Evolutionary conservation across 257 asterid species (phyloP).

Genomic region (Pogostemon cablin): DNA sequence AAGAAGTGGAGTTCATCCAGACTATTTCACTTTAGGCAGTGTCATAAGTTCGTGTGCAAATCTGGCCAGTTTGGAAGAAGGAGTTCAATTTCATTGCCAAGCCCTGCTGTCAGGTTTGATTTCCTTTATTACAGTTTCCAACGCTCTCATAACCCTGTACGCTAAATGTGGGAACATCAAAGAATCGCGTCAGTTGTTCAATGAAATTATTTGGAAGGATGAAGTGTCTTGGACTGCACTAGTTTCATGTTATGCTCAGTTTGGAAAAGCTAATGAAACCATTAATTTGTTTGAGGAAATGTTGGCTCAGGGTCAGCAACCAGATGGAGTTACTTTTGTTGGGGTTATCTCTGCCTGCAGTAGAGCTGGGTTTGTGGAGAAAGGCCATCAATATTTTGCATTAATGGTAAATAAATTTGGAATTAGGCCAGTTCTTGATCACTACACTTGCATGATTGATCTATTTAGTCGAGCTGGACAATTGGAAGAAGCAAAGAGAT

Average conservation of each 20-base stretch:
- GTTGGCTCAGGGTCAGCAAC: slow-evolving; percentile 63
- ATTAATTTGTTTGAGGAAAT: slow-evolving; percentile 70
- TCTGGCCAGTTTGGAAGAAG: slow-evolving; percentile 94
- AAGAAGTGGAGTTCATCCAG: slow-evolving; percentile 61
- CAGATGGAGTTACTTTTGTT: slow-evolving; percentile 78
- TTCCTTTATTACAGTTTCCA: slow-evolving; percentile 70
- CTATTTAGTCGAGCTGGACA: slow-evolving; percentile 76
- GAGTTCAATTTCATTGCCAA: slow-evolving; percentile 79
- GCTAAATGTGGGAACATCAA: slow-evolving; percentile 84
- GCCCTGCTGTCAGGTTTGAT: slow-evolving; percentile 73
- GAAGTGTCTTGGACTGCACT: slow-evolving; percentile 92
- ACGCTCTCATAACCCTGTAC: slow-evolving; percentile 79
- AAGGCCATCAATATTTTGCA: slow-evolving; percentile 65
- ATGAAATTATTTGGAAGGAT: slow-evolving; percentile 64
- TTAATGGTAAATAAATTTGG: slow-evolving; percentile 60
- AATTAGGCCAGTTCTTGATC: slow-evolving; percentile 60
- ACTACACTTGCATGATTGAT: slow-evolving; percentile 74
- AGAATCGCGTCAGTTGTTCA: slow-evolving; percentile 62
- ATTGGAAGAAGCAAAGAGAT: slow-evolving; percentile 71
- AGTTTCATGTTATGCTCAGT: slow-evolving; percentile 83
- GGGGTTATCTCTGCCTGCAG: slow-evolving; percentile 91
- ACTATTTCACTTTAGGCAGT: slow-evolving; percentile 81
- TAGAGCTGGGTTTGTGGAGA: slow-evolving; percentile 75
- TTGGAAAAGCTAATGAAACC: slow-evolving; percentile 78
- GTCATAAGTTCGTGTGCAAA: slow-evolving; percentile 90